These are phyloP conservation scores for Gossypium herbaceum DNA, from an alignment of 345 rosid species.

Conservation along the genomic window DNA sequence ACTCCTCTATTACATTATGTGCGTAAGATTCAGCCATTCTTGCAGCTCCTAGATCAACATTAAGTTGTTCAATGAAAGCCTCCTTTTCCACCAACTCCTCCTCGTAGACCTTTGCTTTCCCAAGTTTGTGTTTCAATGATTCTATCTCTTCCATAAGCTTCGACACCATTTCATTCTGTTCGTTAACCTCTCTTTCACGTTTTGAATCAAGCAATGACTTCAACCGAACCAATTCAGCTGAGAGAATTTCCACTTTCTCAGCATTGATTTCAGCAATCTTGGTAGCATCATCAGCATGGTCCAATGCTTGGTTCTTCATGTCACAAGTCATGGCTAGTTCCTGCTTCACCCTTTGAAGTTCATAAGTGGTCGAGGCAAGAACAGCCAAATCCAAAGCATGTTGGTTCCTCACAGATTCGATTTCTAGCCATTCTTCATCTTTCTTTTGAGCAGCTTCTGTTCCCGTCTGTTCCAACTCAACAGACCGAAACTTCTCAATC, in stretches of 20 bases:
- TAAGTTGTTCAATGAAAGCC: constrained; percentile 64
- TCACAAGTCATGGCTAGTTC: constrained; percentile 68
- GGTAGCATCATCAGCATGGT: constrained; percentile 82
- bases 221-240: constrained; percentile 58
- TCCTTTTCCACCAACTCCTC: constrained; percentile 56
- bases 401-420: constrained; percentile 66
- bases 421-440: constrained; percentile 82
- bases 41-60: constrained; percentile 73
- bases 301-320: constrained; percentile 78
- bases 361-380: constrained; percentile 60
- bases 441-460: constrained; percentile 74
- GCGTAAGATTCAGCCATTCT: constrained; percentile 85
- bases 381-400: constrained; percentile 78
- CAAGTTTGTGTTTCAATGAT: constrained; percentile 56
- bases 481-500: constrained; percentile 79
- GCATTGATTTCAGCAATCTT: constrained; percentile 78
- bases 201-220: constrained; percentile 73
- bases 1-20: constrained; percentile 60
- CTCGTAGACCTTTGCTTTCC: constrained; percentile 45
- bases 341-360: constrained; percentile 63
- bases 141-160: constrained; percentile 52
- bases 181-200: constrained; percentile 42
- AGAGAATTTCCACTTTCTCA: constrained; percentile 72
- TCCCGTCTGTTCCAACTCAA: constrained; percentile 84
- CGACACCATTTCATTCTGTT: constrained; percentile 38